Conservation (phyloP, 2,329 filamentous ascomycete genomes). For the Acrodontium crateriforme region DNA sequence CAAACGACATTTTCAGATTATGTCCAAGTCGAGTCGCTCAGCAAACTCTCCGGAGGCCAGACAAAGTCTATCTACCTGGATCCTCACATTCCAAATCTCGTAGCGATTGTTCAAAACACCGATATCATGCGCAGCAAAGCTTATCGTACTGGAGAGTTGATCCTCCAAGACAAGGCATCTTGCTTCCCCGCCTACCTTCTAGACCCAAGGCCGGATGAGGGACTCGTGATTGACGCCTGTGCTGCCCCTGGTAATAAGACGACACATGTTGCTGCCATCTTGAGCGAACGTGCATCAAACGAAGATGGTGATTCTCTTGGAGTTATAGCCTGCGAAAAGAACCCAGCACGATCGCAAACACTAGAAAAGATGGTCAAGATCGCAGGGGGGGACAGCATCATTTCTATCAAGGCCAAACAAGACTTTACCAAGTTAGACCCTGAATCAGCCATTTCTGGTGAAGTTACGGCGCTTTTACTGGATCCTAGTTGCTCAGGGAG, state of each 20-base stretch:
- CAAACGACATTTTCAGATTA: constrained; percentile 58
- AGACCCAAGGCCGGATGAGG: constrained; percentile 50
- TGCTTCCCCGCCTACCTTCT: constrained; percentile 91
- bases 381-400: constrained; percentile 55
- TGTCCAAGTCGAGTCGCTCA: constrained; percentile 33
- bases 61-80: constrained; percentile 52
- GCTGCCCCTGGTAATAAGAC: constrained; percentile 96
- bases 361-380: constrained; percentile 72
- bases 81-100: constrained; percentile 63
- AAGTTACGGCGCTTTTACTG: constrained; percentile 71
- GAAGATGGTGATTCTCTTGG: constrained; percentile 19
- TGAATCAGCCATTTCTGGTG: constrained; percentile 41
- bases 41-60: constrained; percentile 26
- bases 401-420: constrained; percentile 56
- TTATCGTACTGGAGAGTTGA: constrained; percentile 64
- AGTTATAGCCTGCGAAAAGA: constrained; percentile 72
- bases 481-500: constrained; percentile 95
- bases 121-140: constrained; percentile 61
- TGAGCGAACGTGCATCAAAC: constrained; percentile 26
- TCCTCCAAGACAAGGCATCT: constrained; percentile 91
- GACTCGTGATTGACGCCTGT: constrained; percentile 81
- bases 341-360: constrained; percentile 55
- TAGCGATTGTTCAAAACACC: constrained; percentile 59
- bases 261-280: constrained; percentile 72
- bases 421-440: constrained; percentile 75